A percentile compares a stretch with the other conserved stretches of the same genome.
Conservation (phyloP, 345 rosid genomes). For the Carallia pectinifolia region DNA sequence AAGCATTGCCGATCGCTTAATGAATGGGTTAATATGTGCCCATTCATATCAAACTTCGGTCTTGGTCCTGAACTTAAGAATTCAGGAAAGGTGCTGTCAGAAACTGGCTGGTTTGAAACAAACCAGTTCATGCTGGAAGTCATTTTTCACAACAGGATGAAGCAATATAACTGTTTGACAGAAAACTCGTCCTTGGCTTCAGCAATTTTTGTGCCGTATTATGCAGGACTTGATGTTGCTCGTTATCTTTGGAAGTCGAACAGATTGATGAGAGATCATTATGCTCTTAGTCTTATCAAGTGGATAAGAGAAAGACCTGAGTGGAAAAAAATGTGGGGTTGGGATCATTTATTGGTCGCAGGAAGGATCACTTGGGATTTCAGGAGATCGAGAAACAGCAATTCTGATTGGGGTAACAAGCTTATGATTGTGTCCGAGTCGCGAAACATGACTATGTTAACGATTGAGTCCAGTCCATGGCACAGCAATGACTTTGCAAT, state of each 20-base stretch:
- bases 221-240: slow-evolving; percentile 71
- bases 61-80: slow-evolving; percentile 52
- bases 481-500: slow-evolving; percentile 63
- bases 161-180: slow-evolving; percentile 69
- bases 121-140: slow-evolving; percentile 76
- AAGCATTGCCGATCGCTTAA: slow-evolving; percentile 56
- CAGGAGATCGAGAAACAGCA: slow-evolving; percentile 49
- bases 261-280: slow-evolving; percentile 49
- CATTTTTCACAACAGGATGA: slow-evolving; percentile 79
- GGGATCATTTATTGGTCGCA: slow-evolving; percentile 85
- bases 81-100: slow-evolving; percentile 33
- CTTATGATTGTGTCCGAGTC: slow-evolving; percentile 66
- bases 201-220: slow-evolving; percentile 68
- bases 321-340: slow-evolving; percentile 63
- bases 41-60: slow-evolving; percentile 47
- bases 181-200: slow-evolving; percentile 64
- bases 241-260: slow-evolving; percentile 61
- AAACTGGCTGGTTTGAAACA: slow-evolving; percentile 66
- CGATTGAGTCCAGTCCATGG: slow-evolving; percentile 82
- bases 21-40: slow-evolving; percentile 65
- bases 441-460: slow-evolving; percentile 63
- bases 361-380: slow-evolving; percentile 88
- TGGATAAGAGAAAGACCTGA: slow-evolving; percentile 64
- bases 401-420: slow-evolving; percentile 70
- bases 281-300: slow-evolving; percentile 45